Evolutionary conservation across 78 protist species (phyloP).

Genomic region (Diacronema lutheri): DNA sequence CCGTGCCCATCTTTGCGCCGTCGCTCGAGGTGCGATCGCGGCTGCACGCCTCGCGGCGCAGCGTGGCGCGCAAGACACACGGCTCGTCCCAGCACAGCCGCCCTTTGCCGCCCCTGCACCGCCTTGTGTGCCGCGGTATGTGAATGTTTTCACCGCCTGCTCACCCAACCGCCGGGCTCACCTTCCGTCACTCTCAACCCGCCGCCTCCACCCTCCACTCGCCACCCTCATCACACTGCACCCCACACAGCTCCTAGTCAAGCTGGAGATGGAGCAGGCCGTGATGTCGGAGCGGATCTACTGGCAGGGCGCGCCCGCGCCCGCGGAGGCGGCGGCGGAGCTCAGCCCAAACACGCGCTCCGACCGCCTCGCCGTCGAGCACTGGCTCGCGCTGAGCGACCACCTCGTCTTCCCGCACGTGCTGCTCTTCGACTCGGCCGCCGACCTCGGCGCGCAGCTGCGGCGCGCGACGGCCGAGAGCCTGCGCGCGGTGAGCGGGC

Average conservation of each 20-base stretch:
- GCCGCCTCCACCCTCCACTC: too few species aligned
- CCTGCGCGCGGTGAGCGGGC: background rate
- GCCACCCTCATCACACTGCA: too few species aligned
- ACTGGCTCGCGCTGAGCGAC: constrained; percentile 9
- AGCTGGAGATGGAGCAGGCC: background rate
- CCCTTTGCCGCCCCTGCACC: too few species aligned
- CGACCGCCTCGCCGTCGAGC: background rate
- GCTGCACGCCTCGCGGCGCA: too few species aligned
- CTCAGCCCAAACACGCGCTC: background rate
- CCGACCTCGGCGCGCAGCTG: background rate
- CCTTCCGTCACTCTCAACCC: too few species aligned
- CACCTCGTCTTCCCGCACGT: background rate
- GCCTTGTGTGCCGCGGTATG: too few species aligned
- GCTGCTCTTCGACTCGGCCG: background rate
- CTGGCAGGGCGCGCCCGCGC: background rate
- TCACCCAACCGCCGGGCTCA: too few species aligned
- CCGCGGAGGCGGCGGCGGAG: background rate
- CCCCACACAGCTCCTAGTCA: background rate
- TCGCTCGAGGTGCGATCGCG: background rate
- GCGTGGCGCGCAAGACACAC: too few species aligned
- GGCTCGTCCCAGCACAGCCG: too few species aligned
- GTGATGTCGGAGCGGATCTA: background rate
- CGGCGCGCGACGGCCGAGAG: background rate
- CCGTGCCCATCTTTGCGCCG: background rate
- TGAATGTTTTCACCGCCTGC: too few species aligned